These are phyloP conservation scores for Pseudogymnoascus pannorum DNA, from an alignment of 2,329 filamentous ascomycete species.

Conservation along the genomic window DNA sequence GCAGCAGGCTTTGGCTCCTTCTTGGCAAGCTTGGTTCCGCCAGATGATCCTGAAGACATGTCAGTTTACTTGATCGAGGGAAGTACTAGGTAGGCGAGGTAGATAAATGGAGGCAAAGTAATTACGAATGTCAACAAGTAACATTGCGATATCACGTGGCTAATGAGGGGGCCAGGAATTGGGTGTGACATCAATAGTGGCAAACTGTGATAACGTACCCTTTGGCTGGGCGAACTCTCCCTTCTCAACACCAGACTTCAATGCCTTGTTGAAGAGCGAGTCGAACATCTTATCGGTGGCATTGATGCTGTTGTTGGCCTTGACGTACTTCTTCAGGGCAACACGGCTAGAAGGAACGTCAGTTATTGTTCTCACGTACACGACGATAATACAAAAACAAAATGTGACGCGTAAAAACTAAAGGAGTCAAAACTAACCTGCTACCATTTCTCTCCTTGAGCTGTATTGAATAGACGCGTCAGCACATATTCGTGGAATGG, in stretches of 20 bases:
- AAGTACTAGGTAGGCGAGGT: neutral
- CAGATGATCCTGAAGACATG: conserved; percentile 50
- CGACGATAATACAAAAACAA: conserved; percentile 8
- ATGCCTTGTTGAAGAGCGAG: conserved; percentile 62
- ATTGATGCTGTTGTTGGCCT: conserved; percentile 60
- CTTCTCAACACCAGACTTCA: conserved; percentile 60
- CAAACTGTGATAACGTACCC: conserved; percentile 45
- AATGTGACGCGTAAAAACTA: conserved; percentile 3
- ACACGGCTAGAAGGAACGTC: conserved; percentile 43
- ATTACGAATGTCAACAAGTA: neutral
- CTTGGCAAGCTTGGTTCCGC: conserved; percentile 66
- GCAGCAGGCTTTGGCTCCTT: conserved; percentile 46
- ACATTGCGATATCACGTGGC: neutral
- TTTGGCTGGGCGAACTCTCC: conserved; percentile 64
- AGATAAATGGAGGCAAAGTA: neutral
- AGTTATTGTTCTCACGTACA: conserved; percentile 20
- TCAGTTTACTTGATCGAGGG: conserved; percentile 20
- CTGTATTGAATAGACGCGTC: conserved; percentile 36
- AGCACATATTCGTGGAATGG: conserved; percentile 22
- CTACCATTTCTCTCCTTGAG: conserved; percentile 64
- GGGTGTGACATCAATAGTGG: neutral
- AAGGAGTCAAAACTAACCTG: conserved; percentile 47
- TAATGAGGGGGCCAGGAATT: conserved; percentile 1
- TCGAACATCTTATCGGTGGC: conserved; percentile 53
- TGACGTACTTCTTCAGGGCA: conserved; percentile 69